Conservation (phyloP, 2,329 filamentous ascomycete species). For the Cryphonectria naterciae region DNA sequence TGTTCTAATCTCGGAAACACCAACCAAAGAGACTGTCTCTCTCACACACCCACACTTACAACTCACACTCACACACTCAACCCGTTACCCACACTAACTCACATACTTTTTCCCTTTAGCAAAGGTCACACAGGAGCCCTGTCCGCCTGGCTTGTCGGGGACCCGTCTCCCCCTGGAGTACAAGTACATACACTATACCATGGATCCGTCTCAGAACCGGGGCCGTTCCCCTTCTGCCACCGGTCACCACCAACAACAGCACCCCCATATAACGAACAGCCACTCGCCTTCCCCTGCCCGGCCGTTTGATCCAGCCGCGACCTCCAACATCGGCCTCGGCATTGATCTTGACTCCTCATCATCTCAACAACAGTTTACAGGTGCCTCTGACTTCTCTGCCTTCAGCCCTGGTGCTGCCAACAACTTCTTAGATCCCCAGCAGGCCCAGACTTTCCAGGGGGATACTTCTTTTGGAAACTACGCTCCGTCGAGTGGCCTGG, state of each 20-base stretch:
- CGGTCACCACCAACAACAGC: conserved; percentile 40
- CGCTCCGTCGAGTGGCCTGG: conserved; percentile 43
- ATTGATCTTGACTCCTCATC: conserved; percentile 60
- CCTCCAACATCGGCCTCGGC: conserved; percentile 55
- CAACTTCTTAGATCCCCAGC: conserved; percentile 55
- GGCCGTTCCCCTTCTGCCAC: conserved; percentile 18
- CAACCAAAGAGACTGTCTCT: not conserved
- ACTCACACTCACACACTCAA: conserved; percentile 4
- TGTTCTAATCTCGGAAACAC: conserved; percentile 32
- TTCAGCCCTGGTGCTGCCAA: conserved; percentile 43
- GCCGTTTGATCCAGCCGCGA: conserved; percentile 51
- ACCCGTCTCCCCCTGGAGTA: conserved; percentile 33
- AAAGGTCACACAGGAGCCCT: conserved; percentile 17
- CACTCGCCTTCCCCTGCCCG: conserved; percentile 61
- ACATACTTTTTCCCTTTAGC: conserved; percentile 3
- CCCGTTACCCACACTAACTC: conserved; percentile 2
- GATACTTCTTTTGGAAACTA: conserved; percentile 49
- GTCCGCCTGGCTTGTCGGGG: conserved; percentile 19
- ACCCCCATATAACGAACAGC: conserved; percentile 68
- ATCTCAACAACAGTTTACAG: conserved; percentile 47
- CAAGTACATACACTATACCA: conserved; percentile 35
- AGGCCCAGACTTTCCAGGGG: conserved; percentile 46
- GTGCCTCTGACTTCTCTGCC: conserved; percentile 50
- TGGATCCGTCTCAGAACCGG: conserved; percentile 19
- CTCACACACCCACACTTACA: not conserved